phyloP scores from a whole-genome alignment of 176 grass and related monocot genomes.

The Ampelocalamus luodianensis region DNA sequence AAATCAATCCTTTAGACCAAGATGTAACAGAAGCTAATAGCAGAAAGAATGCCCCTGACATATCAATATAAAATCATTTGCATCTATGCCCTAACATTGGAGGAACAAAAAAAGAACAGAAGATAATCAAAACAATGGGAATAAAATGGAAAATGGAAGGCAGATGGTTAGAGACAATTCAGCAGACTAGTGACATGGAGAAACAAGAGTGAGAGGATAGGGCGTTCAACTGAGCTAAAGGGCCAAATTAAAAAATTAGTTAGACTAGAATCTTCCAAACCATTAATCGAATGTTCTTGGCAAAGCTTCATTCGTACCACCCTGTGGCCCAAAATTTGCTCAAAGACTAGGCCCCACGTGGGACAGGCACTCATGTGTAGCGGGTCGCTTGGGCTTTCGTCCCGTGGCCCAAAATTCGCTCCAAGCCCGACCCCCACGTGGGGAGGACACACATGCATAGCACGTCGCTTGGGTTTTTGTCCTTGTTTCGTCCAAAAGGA shows the following conservation, averaged over 20 bases:
- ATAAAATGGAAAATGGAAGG: not conserved
- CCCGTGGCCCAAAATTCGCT: not conserved
- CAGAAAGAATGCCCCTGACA: not conserved
- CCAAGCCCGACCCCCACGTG: not conserved
- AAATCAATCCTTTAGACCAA: not conserved
- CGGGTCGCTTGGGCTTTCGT: not conserved
- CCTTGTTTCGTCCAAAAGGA: not conserved
- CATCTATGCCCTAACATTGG: not conserved
- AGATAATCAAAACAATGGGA: not conserved
- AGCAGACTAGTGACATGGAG: not conserved
- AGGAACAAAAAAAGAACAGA: constrained; percentile 8
- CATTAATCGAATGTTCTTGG: not conserved
- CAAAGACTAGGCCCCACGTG: not conserved
- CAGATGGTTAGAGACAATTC: not conserved
- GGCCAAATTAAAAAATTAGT: not conserved
- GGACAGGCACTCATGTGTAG: not conserved
- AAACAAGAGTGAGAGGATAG: not conserved
- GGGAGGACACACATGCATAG: not conserved
- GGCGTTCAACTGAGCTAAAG: not conserved
- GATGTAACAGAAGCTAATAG: not conserved
- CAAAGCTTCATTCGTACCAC: not conserved
- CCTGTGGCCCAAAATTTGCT: not conserved
- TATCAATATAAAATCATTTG: not conserved
- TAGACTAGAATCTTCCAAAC: not conserved
- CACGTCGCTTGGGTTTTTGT: not conserved